A percentile compares a stretch with the other conserved stretches of the same genome.
Conservation (phyloP, 2,329 filamentous ascomycete genomes). For the Aspergillus hortae region DNA sequence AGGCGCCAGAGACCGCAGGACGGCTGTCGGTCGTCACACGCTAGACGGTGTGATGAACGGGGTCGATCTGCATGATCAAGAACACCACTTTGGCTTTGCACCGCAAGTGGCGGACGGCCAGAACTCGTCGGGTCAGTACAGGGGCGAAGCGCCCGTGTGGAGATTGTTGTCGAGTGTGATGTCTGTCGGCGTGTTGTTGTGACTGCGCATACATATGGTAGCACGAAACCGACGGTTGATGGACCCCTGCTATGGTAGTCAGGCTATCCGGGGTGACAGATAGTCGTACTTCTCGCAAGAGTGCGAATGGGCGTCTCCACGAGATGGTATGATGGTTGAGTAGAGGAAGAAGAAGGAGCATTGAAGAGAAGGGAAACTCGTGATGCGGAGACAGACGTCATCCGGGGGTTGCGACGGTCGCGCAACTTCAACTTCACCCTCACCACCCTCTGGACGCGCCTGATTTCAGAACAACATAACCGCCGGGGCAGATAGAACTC, state of each 20-base stretch:
- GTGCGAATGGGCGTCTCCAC: background rate
- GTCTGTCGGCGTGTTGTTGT: background rate
- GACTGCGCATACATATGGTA: slow-evolving; percentile 9
- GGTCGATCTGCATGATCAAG: slow-evolving; percentile 26
- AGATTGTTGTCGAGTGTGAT: background rate
- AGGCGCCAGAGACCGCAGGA: slow-evolving; percentile 14
- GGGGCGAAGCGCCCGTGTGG: slow-evolving; percentile 5
- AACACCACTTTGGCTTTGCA: slow-evolving; percentile 12
- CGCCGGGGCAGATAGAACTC: too few relatives aligned
- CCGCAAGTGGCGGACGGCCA: slow-evolving; percentile 4
- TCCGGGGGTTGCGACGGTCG: background rate
- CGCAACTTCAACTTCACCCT: background rate
- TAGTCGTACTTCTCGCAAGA: background rate
- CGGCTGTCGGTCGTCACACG: slow-evolving; percentile 30
- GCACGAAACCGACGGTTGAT: background rate
- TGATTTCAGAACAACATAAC: too few relatives aligned
- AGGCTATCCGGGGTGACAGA: background rate
- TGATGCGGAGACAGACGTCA: background rate
- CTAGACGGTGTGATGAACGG: slow-evolving; percentile 31
- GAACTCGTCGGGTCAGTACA: background rate
- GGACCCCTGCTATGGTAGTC: background rate
- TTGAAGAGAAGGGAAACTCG: background rate
- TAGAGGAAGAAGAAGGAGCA: background rate
- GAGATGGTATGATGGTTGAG: background rate
- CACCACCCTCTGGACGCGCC: background rate